These are phyloP conservation scores for Solanum medicagineum DNA, from an alignment of 257 asterid species.

Conservation along the genomic window DNA sequence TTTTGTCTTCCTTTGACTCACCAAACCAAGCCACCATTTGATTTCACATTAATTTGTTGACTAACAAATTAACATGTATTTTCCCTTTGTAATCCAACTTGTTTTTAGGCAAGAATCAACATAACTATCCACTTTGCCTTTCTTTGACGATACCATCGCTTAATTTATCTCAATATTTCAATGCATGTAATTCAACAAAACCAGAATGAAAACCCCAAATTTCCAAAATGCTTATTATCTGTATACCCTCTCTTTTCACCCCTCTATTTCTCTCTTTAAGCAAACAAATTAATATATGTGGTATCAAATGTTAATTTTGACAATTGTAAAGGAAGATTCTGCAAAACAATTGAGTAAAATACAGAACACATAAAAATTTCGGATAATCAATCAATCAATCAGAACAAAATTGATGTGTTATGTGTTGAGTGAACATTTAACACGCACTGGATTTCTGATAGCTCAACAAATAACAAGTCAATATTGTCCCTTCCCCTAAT, in stretches of 20 bases:
- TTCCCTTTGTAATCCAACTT: too few species aligned
- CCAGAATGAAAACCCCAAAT: background rate
- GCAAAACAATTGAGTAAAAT: background rate
- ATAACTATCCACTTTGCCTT: constrained; percentile 20
- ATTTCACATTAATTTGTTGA: too few species aligned
- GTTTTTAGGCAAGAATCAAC: too few species aligned
- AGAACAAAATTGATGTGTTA: background rate
- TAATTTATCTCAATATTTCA: background rate
- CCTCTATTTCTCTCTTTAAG: background rate
- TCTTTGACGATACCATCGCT: background rate
- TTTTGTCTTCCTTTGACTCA: too few species aligned
- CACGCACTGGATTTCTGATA: accelerated
- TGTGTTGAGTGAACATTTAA: too few species aligned
- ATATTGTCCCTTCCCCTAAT: background rate
- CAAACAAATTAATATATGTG: background rate
- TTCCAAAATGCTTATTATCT: background rate
- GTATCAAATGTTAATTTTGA: background rate
- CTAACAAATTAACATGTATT: too few species aligned
- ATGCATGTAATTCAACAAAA: background rate
- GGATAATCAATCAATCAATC: too few species aligned
- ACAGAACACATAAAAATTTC: too few species aligned
- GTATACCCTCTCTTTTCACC: background rate
- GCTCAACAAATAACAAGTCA: too few species aligned
- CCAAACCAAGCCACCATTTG: too few species aligned
- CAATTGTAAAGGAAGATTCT: background rate